A percentile compares a stretch with the other conserved stretches of the same genome.
Evolutionary conservation across 23 red algal genomes (phyloP).

Genomic region (Gracilaria caudata): DNA sequence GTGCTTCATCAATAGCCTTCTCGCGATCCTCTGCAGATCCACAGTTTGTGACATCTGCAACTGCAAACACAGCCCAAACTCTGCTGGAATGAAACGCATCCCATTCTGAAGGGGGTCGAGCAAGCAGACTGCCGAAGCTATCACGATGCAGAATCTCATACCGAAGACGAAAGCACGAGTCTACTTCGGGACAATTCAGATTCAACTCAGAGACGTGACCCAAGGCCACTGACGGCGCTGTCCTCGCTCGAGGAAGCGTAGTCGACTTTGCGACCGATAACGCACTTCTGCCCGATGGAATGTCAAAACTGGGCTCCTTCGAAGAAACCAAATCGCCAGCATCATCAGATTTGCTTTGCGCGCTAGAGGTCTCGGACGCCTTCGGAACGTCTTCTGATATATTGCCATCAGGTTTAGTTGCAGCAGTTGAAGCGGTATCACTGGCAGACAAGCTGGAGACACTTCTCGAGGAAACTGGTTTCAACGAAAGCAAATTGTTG

Average conservation of each 20-base stretch:
- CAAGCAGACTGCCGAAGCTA: conserved; percentile 35
- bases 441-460: conserved; percentile 8
- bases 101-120: conserved; percentile 71
- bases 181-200: conserved; percentile 51
- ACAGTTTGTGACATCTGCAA: conserved; percentile 53
- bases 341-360: not conserved
- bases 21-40: conserved; percentile 24
- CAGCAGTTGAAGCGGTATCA: not conserved
- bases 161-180: conserved; percentile 59
- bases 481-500: not conserved
- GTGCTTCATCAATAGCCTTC: conserved; percentile 53
- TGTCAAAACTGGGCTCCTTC: not conserved
- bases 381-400: not conserved
- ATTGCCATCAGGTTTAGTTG: not conserved
- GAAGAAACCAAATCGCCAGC: not conserved
- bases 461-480: conserved; percentile 23
- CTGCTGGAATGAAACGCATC: conserved; percentile 65
- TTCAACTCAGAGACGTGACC: conserved; percentile 30
- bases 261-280: not conserved
- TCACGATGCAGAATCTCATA: conserved; percentile 71
- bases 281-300: not conserved
- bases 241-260: conserved; percentile 9
- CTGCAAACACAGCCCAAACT: conserved; percentile 70
- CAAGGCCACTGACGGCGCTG: conserved; percentile 29
- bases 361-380: not conserved